phyloP scores from a whole-genome alignment of 352 stramenopile species.

The Phytopythium cucurbitacearum region DNA sequence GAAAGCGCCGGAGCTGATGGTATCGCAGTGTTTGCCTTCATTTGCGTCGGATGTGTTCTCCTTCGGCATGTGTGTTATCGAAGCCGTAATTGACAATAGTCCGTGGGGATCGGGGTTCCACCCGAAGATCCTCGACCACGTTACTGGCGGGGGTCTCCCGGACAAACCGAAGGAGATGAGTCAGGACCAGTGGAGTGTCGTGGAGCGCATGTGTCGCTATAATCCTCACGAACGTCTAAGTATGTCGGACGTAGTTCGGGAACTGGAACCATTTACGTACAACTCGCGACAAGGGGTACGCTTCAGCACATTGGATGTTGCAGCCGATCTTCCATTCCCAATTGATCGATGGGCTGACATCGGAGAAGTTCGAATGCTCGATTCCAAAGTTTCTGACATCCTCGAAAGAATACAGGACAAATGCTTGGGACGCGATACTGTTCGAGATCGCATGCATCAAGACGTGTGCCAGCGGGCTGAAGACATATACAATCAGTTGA shows the following conservation, averaged over 20 bases:
- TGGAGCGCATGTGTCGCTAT: constrained; percentile 21
- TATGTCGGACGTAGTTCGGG: constrained; percentile 20
- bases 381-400: too few species aligned
- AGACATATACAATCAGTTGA: too few species aligned
- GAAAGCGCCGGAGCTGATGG: constrained; percentile 21
- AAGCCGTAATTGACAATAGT: constrained; percentile 17
- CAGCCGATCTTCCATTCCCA: too few species aligned
- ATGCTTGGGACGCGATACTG: too few species aligned
- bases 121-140: constrained; percentile 3
- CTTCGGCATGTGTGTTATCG: constrained; percentile 25
- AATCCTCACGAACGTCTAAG: constrained; percentile 15
- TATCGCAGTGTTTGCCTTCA: constrained; percentile 1
- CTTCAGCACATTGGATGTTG: neutral
- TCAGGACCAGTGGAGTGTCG: constrained; percentile 19
- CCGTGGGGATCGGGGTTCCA: constrained; percentile 17
- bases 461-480: too few species aligned
- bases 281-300: neutral
- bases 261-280: neutral
- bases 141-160: constrained; percentile 9
- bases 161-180: constrained; percentile 9
- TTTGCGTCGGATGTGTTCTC: constrained; percentile 23
- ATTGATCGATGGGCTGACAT: too few species aligned
- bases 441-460: too few species aligned
- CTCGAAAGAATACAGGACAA: too few species aligned
- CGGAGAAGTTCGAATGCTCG: too few species aligned